phyloP scores from a whole-genome alignment of 2,329 filamentous ascomycete genomes.

The Chaetomiaceae sp. region DNA sequence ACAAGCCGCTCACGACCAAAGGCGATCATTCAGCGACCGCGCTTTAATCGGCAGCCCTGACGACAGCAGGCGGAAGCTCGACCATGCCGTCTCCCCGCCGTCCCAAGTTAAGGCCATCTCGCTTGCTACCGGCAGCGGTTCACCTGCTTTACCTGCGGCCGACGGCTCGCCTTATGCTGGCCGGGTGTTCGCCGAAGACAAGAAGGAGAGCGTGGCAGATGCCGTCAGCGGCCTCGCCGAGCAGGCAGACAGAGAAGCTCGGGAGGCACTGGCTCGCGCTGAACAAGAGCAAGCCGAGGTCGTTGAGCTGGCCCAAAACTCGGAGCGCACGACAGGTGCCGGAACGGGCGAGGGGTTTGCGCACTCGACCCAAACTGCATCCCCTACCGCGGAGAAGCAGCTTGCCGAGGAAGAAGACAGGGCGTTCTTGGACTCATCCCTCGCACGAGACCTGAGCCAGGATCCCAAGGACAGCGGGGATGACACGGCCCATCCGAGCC shows the following conservation, averaged over 20 bases:
- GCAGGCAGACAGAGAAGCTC: constrained; percentile 50
- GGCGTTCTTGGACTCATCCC: constrained; percentile 47
- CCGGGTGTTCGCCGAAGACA: constrained; percentile 23
- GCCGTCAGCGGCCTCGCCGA: constrained; percentile 61
- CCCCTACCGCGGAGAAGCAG: constrained; percentile 47
- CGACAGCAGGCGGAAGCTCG: constrained; percentile 31
- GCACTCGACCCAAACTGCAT: constrained; percentile 43
- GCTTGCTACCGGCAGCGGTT: constrained; percentile 5
- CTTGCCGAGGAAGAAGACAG: constrained; percentile 51
- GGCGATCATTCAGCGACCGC: constrained; percentile 37
- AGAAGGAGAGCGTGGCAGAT: constrained; percentile 65
- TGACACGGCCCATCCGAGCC: constrained; percentile 51
- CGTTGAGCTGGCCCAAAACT: constrained; percentile 43
- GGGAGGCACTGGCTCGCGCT: constrained; percentile 58
- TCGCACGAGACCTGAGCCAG: constrained; percentile 49
- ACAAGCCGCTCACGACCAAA: constrained; percentile 39
- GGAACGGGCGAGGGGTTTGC: constrained; percentile 52
- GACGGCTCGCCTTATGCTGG: neutral
- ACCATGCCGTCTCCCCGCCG: constrained; percentile 30
- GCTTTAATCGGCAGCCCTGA: constrained; percentile 44
- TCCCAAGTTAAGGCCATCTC: constrained; percentile 19
- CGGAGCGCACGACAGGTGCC: constrained; percentile 45
- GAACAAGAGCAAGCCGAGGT: constrained; percentile 46
- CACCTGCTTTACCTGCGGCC: constrained; percentile 15
- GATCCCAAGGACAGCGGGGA: constrained; percentile 48